Evolutionary conservation across 805 yeast genomes (phyloP).

Genomic region (Candida nanaspora): DNA sequence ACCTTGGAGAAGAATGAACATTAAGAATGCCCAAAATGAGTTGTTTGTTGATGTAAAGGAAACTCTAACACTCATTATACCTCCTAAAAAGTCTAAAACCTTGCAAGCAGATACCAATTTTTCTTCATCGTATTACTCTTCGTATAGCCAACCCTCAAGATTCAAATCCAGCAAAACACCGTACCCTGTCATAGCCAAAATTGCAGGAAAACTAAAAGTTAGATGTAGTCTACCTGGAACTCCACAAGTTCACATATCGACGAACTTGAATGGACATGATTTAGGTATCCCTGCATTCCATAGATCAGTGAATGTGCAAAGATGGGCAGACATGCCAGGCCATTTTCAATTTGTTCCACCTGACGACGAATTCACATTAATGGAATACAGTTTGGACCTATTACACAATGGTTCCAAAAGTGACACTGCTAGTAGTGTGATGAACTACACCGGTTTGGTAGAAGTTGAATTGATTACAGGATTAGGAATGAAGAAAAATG

Average conservation of each 20-base stretch:
- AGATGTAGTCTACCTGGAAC: constrained; percentile 68
- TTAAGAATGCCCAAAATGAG: constrained; percentile 75
- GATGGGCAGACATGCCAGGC: constrained; percentile 43
- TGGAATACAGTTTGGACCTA: constrained; percentile 58
- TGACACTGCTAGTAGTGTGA: constrained; percentile 14
- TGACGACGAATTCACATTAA: constrained; percentile 63
- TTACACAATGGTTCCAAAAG: constrained; percentile 15
- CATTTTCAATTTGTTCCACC: constrained; percentile 74
- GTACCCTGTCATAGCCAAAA: constrained; percentile 40
- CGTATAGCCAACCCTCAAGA: constrained; percentile 16
- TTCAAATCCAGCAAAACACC: constrained; percentile 8
- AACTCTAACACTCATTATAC: constrained; percentile 46
- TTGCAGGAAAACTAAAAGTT: constrained; percentile 59
- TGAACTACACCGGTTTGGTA: constrained; percentile 40
- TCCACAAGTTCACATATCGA: constrained; percentile 59
- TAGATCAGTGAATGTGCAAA: constrained; percentile 50
- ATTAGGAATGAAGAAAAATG: constrained; percentile 44
- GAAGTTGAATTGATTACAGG: constrained; percentile 47
- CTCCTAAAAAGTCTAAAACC: constrained; percentile 17
- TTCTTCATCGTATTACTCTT: constrained; percentile 24
- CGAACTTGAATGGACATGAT: constrained; percentile 40
- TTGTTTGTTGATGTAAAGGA: constrained; percentile 80
- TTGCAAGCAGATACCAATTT: not conserved
- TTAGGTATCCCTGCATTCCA: constrained; percentile 63
- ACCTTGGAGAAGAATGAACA: constrained; percentile 78